Conservation (phyloP, 1,284 basidiomycete genomes). For the Chalciporus piperatoides region DNA sequence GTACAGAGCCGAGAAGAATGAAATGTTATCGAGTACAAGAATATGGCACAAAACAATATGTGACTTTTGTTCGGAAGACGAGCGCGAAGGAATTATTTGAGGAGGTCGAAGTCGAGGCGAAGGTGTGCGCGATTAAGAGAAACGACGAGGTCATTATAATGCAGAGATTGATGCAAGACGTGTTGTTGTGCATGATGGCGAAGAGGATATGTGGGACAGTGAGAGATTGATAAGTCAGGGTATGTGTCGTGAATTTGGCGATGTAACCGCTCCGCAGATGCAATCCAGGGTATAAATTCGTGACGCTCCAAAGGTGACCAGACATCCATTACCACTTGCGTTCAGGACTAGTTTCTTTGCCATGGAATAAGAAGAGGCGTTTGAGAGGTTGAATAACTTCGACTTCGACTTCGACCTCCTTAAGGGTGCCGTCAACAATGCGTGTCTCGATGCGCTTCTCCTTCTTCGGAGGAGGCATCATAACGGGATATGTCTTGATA, state of each 20-base stretch:
- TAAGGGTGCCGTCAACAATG: constrained; percentile 51
- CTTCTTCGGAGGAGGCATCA: constrained; percentile 52
- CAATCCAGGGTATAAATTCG: constrained; percentile 29
- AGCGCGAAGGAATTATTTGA: constrained; percentile 16
- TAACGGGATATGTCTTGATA: constrained; percentile 59
- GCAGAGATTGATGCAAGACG: constrained; percentile 25
- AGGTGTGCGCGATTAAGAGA: constrained; percentile 31
- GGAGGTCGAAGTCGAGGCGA: constrained; percentile 15
- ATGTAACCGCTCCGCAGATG: constrained; percentile 30
- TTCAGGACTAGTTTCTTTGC: constrained; percentile 30
- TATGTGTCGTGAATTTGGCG: constrained; percentile 33
- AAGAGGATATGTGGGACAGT: constrained; percentile 22
- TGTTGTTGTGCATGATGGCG: constrained; percentile 23
- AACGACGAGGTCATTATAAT: constrained; percentile 31
- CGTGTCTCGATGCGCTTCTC: constrained; percentile 46
- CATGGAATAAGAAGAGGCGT: constrained; percentile 48
- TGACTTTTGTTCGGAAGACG: constrained; percentile 20
- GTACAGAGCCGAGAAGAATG: constrained; percentile 26
- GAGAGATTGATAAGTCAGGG: constrained; percentile 34
- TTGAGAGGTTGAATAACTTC: constrained; percentile 46
- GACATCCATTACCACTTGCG: constrained; percentile 26
- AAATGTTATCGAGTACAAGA: constrained; percentile 34
- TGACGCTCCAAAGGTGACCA: constrained; percentile 15
- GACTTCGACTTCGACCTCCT: constrained; percentile 48
- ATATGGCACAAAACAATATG: constrained; percentile 32